These are phyloP conservation scores for Colletotrichum ledebouriae DNA, from an alignment of 2,329 filamentous ascomycete genomes.

Conservation along the genomic window DNA sequence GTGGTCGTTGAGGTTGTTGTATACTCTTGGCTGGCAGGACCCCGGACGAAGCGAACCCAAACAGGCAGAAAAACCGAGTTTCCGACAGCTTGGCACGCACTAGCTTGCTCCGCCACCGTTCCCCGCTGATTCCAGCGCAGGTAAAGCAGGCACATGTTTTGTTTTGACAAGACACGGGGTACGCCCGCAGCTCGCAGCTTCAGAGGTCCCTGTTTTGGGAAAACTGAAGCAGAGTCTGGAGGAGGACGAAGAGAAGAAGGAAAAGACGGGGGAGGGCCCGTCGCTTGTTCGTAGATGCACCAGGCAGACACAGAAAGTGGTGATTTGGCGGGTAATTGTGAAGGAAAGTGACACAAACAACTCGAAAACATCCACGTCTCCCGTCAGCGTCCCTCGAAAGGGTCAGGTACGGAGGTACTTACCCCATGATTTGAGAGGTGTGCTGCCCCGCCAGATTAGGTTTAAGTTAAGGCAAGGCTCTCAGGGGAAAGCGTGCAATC, in stretches of 20 bases:
- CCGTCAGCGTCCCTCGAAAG: background rate
- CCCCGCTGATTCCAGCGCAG: conserved; percentile 10
- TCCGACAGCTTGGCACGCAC: conserved; percentile 38
- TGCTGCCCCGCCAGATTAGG: conserved; percentile 38
- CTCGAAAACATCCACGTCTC: background rate
- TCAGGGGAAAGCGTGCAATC: background rate
- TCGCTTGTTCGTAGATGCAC: background rate
- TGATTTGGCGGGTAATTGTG: too few relatives aligned
- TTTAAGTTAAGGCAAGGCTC: conserved; percentile 36
- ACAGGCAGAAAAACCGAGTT: conserved; percentile 32
- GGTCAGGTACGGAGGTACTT: background rate
- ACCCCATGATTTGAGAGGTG: conserved; percentile 24
- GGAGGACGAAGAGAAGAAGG: background rate
- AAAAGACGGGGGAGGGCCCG: conserved; percentile 31
- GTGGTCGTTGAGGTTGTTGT: conserved; percentile 11
- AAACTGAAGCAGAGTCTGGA: background rate
- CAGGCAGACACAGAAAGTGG: too few relatives aligned
- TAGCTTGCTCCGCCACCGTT: conserved; percentile 36
- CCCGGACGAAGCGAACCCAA: conserved; percentile 16
- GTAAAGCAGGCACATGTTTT: conserved; percentile 12
- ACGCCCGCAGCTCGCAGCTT: conserved; percentile 1
- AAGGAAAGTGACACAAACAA: background rate
- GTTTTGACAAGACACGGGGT: conserved; percentile 20
- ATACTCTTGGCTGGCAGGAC: conserved; percentile 19
- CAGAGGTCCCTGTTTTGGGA: background rate